Base-by-base conservation (phyloP, 2,329 filamentous ascomycete genomes). In the Xylariaceae sp. region DNA sequence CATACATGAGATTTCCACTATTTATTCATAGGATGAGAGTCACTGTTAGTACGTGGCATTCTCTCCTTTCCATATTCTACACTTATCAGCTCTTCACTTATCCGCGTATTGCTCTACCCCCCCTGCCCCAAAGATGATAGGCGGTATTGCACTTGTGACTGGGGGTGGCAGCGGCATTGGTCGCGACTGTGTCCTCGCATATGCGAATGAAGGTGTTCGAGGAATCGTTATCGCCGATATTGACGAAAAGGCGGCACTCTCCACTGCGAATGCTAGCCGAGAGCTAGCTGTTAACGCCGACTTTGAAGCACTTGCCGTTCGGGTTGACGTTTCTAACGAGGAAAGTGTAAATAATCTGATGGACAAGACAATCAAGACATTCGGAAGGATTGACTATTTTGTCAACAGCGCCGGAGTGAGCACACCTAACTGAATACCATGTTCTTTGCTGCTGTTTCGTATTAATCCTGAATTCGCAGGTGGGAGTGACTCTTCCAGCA, bases 391-490 rank as follows among this genome's bases (percentile, higher is more conserved):
- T 14, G 45, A 48, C n/a, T 48, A 48, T 20, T 14, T 37, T 48
- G 45, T 48, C 23, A 48, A 48, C 20, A 37, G 45, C n/a, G 45
- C 45, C 3, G 45, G 45, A 1, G 20, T 48, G n/a, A 32, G 45
- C 37, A 32, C 20, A 10, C 18, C n/a, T n/a, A n/a, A n/a, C 23
- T 9, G 32, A n/a, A 16, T 29, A n/a, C 44, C 26, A 12, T 19
- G 26, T 16, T 37, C 32, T 37, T 10, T 3, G 32, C 9, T 37
- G 32, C 32, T 37, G 32, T 37, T 16, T 16, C 9, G 32, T 37
- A 37, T 16, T 37, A 37, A 37, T 37, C 32, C 9, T 4, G 32
- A 37, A 3, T 14, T 14, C 14, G 32, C 14, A 37, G 32, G 6
- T 37, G 12, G 32, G 32, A 16, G 32, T 37, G 32, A 37, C 32